phyloP scores from a whole-genome alignment of 192 early-diverging fungal species.

The Coemansia sp. region DNA sequence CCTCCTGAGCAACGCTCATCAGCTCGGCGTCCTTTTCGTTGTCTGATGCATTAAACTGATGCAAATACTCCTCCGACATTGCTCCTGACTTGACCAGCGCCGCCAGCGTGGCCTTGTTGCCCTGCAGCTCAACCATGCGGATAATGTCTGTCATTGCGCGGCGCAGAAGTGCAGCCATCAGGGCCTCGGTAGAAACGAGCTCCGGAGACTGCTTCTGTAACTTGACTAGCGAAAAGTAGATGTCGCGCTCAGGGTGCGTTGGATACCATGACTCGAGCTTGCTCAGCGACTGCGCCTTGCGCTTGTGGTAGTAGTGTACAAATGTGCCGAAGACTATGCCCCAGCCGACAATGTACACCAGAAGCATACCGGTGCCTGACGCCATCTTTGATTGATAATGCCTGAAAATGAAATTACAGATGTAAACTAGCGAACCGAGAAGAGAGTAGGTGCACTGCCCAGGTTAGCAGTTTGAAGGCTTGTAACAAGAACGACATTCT shows the following conservation, averaged over 20 bases:
- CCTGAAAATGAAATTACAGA: neutral
- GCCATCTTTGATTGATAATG: slow-evolving; percentile 31
- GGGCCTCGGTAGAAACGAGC: slow-evolving; percentile 56
- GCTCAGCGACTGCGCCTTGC: slow-evolving; percentile 45
- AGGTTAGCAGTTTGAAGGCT: too few species aligned
- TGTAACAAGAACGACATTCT: neutral
- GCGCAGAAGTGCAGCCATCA: slow-evolving; percentile 71
- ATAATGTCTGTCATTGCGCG: slow-evolving; percentile 79
- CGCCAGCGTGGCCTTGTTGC: slow-evolving; percentile 75
- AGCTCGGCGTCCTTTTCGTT: slow-evolving; percentile 75
- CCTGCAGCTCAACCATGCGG: slow-evolving; percentile 68
- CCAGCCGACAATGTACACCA: slow-evolving; percentile 54
- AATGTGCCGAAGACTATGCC: slow-evolving; percentile 55
- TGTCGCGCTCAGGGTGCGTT: slow-evolving; percentile 57
- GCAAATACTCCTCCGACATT: slow-evolving; percentile 80
- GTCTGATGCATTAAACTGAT: slow-evolving; percentile 72
- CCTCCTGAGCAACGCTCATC: slow-evolving; percentile 77
- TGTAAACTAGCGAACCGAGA: too few species aligned
- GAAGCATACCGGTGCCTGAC: slow-evolving; percentile 49
- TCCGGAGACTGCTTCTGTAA: slow-evolving; percentile 50
- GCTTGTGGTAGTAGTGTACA: slow-evolving; percentile 55
- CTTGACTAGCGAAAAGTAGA: slow-evolving; percentile 64
- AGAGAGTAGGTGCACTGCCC: too few species aligned
- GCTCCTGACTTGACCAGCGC: slow-evolving; percentile 74
- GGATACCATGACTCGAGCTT: slow-evolving; percentile 70